Evolutionary conservation across 345 rosid genomes (phyloP), one percentile per base, ranked within the genome.

Genomic region (Gossypium mustelinum): DNA sequence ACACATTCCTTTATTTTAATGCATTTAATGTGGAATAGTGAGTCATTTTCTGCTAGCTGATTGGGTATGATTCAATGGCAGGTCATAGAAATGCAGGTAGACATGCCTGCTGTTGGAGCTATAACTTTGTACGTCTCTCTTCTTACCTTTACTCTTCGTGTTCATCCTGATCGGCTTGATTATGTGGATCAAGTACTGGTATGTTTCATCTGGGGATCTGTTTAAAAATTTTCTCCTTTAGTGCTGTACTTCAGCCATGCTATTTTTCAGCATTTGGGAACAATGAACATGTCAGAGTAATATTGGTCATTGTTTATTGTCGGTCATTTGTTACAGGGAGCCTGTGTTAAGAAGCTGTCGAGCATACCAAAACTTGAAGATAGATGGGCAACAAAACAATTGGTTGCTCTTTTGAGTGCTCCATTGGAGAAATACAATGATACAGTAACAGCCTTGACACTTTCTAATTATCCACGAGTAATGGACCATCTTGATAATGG

Each of bases 131-230:
- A 87, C 77, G 94, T 91, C 78, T 92, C 97, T 73, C 96, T 94
- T 80, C 93, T 92, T 62, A 90, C 91, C 20, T 94, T 94, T 76
- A 87, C 96, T 14, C 97, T 94, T 71, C 88, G 84, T 79, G 98
- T 94, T 78, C 98, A 94, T 78, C 94, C 92, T 70, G 97, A 90
- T 80, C 89, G 97, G 74, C 89, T 94, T 81, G 94, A 90, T 85
- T 94, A 94, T 83, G 97, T 89, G 75, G 97, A 94, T 86, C 96
- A 92, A 90, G 88, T 94, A 18, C 81, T 94, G 98, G 98, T 94
- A 91, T 80, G 81, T 75, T 45, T 68, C 74, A 51, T 80, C 82
- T 77, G 44, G 14, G 48, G 57, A 39, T 74, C 66, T 41, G 55
- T 61, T 43, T 73, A n/a, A 24, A 70, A 24, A 16, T 55, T 18